These are phyloP conservation scores for Blastobotrys parvus DNA, from an alignment of 805 yeast species.

Conservation along the genomic window DNA sequence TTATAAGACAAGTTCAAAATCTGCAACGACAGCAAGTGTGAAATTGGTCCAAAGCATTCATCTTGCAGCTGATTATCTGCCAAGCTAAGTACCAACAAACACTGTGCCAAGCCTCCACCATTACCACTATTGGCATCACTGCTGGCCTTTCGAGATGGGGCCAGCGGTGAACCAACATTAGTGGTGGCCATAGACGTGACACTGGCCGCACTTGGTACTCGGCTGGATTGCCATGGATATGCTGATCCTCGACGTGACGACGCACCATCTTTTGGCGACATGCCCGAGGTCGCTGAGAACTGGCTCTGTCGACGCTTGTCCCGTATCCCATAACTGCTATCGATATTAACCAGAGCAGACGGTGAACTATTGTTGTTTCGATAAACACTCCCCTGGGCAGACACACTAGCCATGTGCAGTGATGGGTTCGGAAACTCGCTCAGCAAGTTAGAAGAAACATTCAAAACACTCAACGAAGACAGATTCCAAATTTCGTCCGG, in stretches of 20 bases:
- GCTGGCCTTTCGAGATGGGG: neutral
- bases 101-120: constrained; percentile 33
- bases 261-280: constrained; percentile 5
- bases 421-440: constrained; percentile 43
- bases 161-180: neutral
- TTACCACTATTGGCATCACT: neutral
- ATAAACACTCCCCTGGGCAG: constrained; percentile 14
- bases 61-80: constrained; percentile 83
- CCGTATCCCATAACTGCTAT: constrained; percentile 12
- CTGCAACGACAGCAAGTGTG: constrained; percentile 49
- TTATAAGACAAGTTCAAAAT: constrained; percentile 75
- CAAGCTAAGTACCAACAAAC: constrained; percentile 49
- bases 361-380: neutral
- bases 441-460: constrained; percentile 66
- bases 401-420: constrained; percentile 21
- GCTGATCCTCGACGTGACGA: constrained; percentile 1
- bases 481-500: constrained; percentile 63
- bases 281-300: constrained; percentile 5
- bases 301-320: constrained; percentile 1
- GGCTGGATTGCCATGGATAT: neutral
- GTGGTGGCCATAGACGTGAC: neutral
- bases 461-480: constrained; percentile 46
- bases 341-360: neutral
- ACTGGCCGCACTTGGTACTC: no score
- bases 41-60: constrained; percentile 60